A percentile compares a stretch with the other conserved stretches of the same genome.
These are phyloP conservation scores for Taphrina flavorubra DNA, from an alignment of 1,139 yeast genomes.

Conservation along the genomic window DNA sequence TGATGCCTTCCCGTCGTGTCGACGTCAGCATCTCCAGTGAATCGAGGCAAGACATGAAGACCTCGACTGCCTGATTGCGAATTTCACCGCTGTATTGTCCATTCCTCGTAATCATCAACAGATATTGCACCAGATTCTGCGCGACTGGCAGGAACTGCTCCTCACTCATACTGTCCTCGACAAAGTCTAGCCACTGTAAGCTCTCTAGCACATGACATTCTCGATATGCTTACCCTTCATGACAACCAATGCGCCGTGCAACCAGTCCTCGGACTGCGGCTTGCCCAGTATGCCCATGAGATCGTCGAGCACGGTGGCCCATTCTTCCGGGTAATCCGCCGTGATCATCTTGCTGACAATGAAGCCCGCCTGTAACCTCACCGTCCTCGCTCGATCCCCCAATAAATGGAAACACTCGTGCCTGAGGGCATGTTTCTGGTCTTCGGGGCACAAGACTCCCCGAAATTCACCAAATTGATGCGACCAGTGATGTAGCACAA, in stretches of 20 bases:
- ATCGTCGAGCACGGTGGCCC: constrained; percentile 43
- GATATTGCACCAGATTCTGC: constrained; percentile 33
- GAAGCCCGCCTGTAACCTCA: constrained; percentile 42
- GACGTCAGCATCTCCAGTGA: constrained; percentile 43
- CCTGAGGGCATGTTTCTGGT: constrained; percentile 33
- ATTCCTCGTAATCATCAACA: constrained; percentile 24
- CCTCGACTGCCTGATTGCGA: constrained; percentile 38
- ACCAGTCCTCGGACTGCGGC: constrained; percentile 23
- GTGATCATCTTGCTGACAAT: constrained; percentile 41
- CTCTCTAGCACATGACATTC: neutral
- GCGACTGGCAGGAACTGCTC: constrained; percentile 44
- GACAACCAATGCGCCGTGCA: constrained; percentile 41
- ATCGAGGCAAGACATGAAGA: constrained; percentile 43
- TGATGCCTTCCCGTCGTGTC: constrained; percentile 40
- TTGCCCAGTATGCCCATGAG: constrained; percentile 33
- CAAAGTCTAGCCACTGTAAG: constrained; percentile 32
- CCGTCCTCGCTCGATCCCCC: constrained; percentile 27
- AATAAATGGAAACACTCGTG: constrained; percentile 32
- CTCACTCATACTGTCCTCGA: constrained; percentile 43
- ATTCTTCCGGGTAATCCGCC: constrained; percentile 44
- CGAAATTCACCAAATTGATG: constrained; percentile 40
- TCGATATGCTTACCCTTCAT: constrained; percentile 30
- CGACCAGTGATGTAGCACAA: constrained; percentile 43
- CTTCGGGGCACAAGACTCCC: constrained; percentile 37
- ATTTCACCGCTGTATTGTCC: constrained; percentile 13